Base-by-base conservation (phyloP, 495 filamentous ascomycete species). In the Amniculicola lignicola region DNA sequence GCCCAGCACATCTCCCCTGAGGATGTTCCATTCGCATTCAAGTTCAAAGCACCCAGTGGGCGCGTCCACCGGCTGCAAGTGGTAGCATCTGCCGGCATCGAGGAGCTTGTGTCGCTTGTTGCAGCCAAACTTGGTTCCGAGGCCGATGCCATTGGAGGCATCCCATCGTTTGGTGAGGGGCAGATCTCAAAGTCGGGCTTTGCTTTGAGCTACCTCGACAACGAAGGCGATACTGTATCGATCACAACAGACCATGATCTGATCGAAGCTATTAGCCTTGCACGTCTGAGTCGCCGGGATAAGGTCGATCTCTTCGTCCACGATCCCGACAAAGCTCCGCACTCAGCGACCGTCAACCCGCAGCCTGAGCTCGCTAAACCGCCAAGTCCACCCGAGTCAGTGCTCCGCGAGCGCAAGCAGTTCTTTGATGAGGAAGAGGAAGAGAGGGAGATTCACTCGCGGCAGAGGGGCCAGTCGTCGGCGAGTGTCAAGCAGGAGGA, bases 241-340 rank as follows among this genome's bases (percentile, higher is more conserved):
- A 94, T 99, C 68, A 99, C 94, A 22, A 96, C 91, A 0, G 90
- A 96, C 66, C 83, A 87, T 51, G 93, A 99, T 67, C 80, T 99
- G 31, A 69, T 92, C 2, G 93, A 99, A 69, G 90, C 93, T 3
- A 90, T 99, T 54, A 73, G 82, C 11, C 80, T 96, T 23, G 85
- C 94, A 2, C 84, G 87, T 39, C 85, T 84, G 14, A 77, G 81
- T 39, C 82, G 74, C 50, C 82, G 81, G 31, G 92, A 95, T 51
- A 99, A 97, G 77, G 93, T 99, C 25, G 92, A 99, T 61, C 77
- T 99, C 10, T 97, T 95, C 64, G 91, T 99, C 45, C 93, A 97
- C 67, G 88, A 99, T 66, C 93, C 92, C 7, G 78, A 87, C 37
- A 87, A 90, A 66, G 85, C 93, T 6, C 84, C 93, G 0, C 81